Evolutionary conservation across 148 eudicot genomes (phyloP), one percentile per base, ranked within the genome.

Genomic region (Diospyros kaki): DNA sequence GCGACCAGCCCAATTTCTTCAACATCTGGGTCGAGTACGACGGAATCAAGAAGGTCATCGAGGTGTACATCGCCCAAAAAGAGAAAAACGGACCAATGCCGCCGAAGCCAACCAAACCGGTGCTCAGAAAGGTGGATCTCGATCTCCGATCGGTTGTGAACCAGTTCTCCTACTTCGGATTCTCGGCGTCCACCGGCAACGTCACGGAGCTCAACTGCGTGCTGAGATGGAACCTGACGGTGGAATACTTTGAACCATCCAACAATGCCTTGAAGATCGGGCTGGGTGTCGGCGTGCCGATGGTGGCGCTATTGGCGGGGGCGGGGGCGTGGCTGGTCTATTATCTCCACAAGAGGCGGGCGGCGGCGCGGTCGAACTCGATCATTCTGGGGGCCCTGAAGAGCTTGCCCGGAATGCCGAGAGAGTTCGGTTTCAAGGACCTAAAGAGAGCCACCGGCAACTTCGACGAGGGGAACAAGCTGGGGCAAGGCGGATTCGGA

Each of bases 401-500:
- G 66, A 84, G 85, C 55, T 74, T 94, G 48, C 98, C 98, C 8
- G 97, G 94, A 48, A 86, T 64, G 15, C 94, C 98, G 0, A 82
- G 86, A 73, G 98, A 94, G 83, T 91, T 79, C 44, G 68, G 78
- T 9, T 91, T 84, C 40, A 88, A 56, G 79, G 97, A 91, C 1
- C 59, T 93, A 82, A 89, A 74, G 66, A 92, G 81, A 58, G 97
- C 98, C 9, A 94, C 98, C 0, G 81, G 68, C 59, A 85, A 85
- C 40, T 91, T 94, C 53, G 92, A 94, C 3, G 91, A 84, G 59
- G 87, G 81, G 84, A 80, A 81, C 59, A 89, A 85, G 77, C 75
- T 94, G 10, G 98, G 98, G 1, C 84, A 89, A 73, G 98, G 98
- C 4, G 98, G 91, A 0, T 92, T 69, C 59, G 98, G 98, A 2